Evolutionary conservation across 2,329 filamentous ascomycete species (phyloP), one percentile per base, ranked within the genome.

Genomic region (Tolypocladium cylindrosporum): DNA sequence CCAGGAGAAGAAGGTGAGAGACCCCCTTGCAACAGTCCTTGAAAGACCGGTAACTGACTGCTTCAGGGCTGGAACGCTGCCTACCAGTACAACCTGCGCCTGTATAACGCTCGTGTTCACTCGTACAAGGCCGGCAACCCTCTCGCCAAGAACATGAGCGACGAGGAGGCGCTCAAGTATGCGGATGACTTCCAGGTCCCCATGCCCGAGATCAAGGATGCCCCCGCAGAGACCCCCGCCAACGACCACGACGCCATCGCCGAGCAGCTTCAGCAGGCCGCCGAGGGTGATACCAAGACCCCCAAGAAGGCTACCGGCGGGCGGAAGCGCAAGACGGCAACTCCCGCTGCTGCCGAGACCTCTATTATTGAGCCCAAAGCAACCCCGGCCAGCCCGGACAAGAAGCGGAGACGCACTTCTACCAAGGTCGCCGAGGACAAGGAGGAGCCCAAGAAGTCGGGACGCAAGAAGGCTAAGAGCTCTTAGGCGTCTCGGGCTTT

Each of bases 31-130:
- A 9, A 14, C 42, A 4, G 10, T 16, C 7, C 21, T 16, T 4
- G 27, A 31, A 36, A 13, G 14, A 50, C 45, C 19, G 7, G 7
- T 6, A 9, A 21, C 54, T 50, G 50, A 42, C 39, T 37, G 40
- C 39, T 41, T 48, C 59, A 78, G 72, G 81, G 80, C 61, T 87
- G 84, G 84, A 84, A 85, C 72, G 80, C 83, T 58, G 83, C 83
- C 7, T 87, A 87, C 72, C 82, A 85, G 73, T 86, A 86, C 74
- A 86, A 86, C 69, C 77, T 86, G 55, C 81, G 83, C 39, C 75
- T 86, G 55, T 87, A 87, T 75, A 84, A 86, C 61, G 84, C 83
- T 13, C 80, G 83, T 58, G 82, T 86, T 36, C 81, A 85, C 70
- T 84, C 83, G 1, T 87, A 86, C 75, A 85, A 85, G 77, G 69